Evolutionary conservation across 768 basidiomycete genomes (phyloP), one percentile per base, ranked within the genome.

Genomic region (Rubroboletus pulcherrimus): DNA sequence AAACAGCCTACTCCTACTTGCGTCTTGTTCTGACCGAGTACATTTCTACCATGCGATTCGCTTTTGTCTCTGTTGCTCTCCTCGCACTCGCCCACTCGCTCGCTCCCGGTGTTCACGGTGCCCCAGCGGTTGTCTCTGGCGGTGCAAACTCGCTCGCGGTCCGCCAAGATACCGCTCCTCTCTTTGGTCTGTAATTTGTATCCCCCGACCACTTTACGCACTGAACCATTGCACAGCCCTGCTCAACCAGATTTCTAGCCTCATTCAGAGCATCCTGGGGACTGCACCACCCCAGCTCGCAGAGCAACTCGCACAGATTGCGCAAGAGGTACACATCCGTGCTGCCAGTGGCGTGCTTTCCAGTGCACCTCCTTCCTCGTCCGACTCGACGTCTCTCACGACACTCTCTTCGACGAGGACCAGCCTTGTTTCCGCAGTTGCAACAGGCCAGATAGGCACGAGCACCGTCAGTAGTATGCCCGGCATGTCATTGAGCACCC

Each of bases 41-140:
- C 63, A 69, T 65, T 37, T 59, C 49, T 55, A 65, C 19, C 53
- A 71, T 69, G 68, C 68, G 57, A 57, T 63, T 58, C 53, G 26
- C 62, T 19, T 30, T 52, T 54, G 38, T 61, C 41, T 55, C 67
- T 7, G 35, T 64, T 21, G 56, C 54, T 51, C 56, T 66, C 45
- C 49, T 71, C 48, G 56, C 57, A 0, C 52, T 69, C 14, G 57
- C 53, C 33, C 52, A 52, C n/a, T 57, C 59, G 29, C 17, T 62
- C 53, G 49, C 55, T 0, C 53, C 59, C 19, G 55, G 50, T 19
- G 67, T 60, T 26, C 53, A 55, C 12, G 69, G 47, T 35, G 59
- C 57, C 19, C 67, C 67, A 0, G 40, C 48, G n/a, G 37, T 34
- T 24, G 42, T 37, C 40, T 30, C 47, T 38, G 57, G 49, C 47